These are phyloP conservation scores for Dipteronia sinensis DNA, from an alignment of 345 rosid species.

Conservation along the genomic window DNA sequence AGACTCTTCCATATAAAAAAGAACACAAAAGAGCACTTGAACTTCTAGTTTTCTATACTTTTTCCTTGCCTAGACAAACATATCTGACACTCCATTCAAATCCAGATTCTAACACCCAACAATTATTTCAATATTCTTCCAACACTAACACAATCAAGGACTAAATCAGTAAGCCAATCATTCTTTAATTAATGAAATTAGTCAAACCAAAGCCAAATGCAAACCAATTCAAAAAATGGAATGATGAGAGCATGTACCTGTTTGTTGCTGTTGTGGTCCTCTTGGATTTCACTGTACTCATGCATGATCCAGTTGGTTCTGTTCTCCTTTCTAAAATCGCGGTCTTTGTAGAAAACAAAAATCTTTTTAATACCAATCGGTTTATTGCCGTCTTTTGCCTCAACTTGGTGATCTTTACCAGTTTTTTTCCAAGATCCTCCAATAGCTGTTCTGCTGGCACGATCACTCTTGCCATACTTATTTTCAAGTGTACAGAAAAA, in stretches of 20 bases:
- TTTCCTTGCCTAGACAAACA: neutral
- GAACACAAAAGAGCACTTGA: neutral
- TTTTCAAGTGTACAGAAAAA: slow-evolving; percentile 26
- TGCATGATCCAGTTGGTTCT: slow-evolving; percentile 18
- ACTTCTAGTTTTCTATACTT: neutral
- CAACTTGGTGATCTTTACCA: slow-evolving; percentile 26
- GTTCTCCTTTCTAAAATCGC: neutral
- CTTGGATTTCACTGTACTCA: slow-evolving; percentile 10
- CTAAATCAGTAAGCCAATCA: neutral
- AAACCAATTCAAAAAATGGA: neutral
- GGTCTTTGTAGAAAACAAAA: slow-evolving; percentile 28
- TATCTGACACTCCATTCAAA: too few species aligned
- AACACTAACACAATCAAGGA: neutral
- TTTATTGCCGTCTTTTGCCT: slow-evolving; percentile 6
- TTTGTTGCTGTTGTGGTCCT: neutral
- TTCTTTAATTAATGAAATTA: neutral
- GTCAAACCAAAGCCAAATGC: neutral
- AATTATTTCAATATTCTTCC: neutral
- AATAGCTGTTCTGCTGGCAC: slow-evolving; percentile 27
- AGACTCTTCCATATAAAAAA: neutral
- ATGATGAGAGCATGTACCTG: neutral
- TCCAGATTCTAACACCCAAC: neutral
- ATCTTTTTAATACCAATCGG: slow-evolving; percentile 43
- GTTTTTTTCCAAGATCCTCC: slow-evolving; percentile 49
- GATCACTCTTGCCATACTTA: slow-evolving; percentile 13